A percentile compares a stretch with the other conserved stretches of the same genome.
phyloP scores from a whole-genome alignment of 768 basidiomycete species.

The Psilocybe cyanescens region DNA sequence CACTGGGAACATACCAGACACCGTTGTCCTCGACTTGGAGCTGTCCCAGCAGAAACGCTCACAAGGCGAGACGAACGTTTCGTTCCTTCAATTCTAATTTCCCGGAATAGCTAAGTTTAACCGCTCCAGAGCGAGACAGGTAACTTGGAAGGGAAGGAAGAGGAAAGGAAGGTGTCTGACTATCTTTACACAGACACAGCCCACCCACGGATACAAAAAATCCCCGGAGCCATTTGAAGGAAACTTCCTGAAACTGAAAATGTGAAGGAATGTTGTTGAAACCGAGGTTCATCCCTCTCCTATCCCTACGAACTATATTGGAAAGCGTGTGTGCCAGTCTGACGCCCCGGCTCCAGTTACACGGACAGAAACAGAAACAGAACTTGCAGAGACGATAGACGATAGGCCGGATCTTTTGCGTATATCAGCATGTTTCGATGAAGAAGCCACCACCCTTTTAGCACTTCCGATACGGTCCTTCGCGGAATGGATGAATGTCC shows the following conservation, averaged over 20 bases:
- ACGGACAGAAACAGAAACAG: neutral
- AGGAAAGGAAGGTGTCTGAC: neutral
- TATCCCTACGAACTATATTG: neutral
- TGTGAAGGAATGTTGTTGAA: neutral
- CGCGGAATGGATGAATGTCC: neutral
- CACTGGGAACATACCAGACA: too few relatives aligned
- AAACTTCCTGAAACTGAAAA: neutral
- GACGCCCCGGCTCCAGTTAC: neutral
- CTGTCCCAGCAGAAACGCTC: too few relatives aligned
- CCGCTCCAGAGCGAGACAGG: too few relatives aligned
- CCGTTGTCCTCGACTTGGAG: too few relatives aligned
- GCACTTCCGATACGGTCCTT: neutral
- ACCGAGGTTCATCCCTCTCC: conserved; percentile 3
- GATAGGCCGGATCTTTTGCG: conserved; percentile 17
- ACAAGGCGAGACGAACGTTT: too few relatives aligned
- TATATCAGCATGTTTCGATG: neutral
- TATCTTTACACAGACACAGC: neutral
- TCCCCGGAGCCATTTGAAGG: neutral
- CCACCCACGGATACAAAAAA: conserved; percentile 2
- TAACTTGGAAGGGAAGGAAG: too few relatives aligned
- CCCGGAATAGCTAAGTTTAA: too few relatives aligned
- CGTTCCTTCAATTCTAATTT: too few relatives aligned
- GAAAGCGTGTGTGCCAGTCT: neutral
- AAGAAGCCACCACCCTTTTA: neutral
- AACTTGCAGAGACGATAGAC: neutral